Evolutionary conservation across 148 eudicot genomes (phyloP), one percentile per base, ranked within the genome.

Genomic region (Hydrangea macrophylla): DNA sequence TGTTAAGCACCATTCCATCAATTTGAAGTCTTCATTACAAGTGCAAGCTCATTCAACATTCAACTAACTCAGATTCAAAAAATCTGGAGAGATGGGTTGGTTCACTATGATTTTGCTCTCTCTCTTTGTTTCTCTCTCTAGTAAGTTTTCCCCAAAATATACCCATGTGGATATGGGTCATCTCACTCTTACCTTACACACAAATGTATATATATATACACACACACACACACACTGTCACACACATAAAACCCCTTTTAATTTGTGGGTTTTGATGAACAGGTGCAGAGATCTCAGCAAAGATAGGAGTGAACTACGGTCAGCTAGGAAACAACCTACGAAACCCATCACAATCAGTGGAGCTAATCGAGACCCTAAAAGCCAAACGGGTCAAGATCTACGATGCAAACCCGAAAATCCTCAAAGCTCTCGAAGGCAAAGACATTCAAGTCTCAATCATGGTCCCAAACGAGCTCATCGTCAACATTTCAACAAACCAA

Each of bases 281-380:
- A 88, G 91, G 76, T 77, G 89, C 78, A n/a, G 70, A 72, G 32
- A 70, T 75, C 62, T 65, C 82, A 32, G 72, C 73, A 23, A 80
- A 84, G 62, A 13, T 84, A 0, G 92, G 92, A n/a, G 73, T 87
- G 9, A 80, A 83, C 75, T 92, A 92, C 76, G 97, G 97, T 30
- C 84, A 84, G 65, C 77, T 92, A 17, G 97, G 96, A 1, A 82
- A 93, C 89, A 86, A 93, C 73, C 83, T 93, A 45, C 95, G 88
- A 0, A 33, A 75, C 0, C 87, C 90, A 24, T 35, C 79, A 0
- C 58, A 79, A 76, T 90, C 98, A 36, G 61, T 84, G 18, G 42
- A 85, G 15, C 89, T 90, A 33, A 85, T 93, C 80, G 74, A 83
- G 68, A 60, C 76, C 77, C 79, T 93, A 9, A 79, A 82, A 28